Base-by-base conservation (phyloP, 2,329 filamentous ascomycete genomes). In the Dryadomyces quercivorus region DNA sequence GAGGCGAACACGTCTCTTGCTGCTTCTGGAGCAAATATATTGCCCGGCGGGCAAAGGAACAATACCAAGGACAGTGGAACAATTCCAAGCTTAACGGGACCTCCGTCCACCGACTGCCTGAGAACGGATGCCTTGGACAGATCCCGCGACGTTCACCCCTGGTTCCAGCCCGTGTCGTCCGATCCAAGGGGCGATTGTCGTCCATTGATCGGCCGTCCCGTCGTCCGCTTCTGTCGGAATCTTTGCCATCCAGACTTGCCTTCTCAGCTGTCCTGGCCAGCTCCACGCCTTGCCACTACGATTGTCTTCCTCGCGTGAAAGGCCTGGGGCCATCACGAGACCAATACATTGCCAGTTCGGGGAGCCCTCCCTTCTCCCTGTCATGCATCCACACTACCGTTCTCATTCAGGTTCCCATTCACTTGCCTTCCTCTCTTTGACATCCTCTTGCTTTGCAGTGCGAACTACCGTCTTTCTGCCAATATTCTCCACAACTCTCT, bases 21-120 rank as follows among this genome's bases (percentile, higher is more conserved):
- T 40, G 48, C 12, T 34, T 22, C 38, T 16, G 49, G n/a, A 40
- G 4, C 36, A 3, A 31, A 40, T 40, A 40, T 12, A 40, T 40
- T 40, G 36, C 36, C 36, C 4, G 10, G 36, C 5, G 31, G 2
- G 50, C 48, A 54, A 51, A 50, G 49, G 57, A 60, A 48, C 59
- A 63, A 63, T 63, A 61, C 53, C 57, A 62, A 61, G 57, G 56
- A 22, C 12, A 21, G 40, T 21, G 36, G 34, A 59, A 52, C 57
- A 59, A 57, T 55, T 47, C 57, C 57, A 51, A 44, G 18, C 2
- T 7, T 8, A 21, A 26, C 31, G 18, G 47, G 34, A 12, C n/a
- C 3, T 18, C 47, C 46, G 12, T 34, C 22, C 22, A 10, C 31
- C 6, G 31, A 18, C 15, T 18, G 46, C 22, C n/a, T 31, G 21